phyloP scores from a whole-genome alignment of 164 flowering plant genomes.

The Nymphaea colorata region DNA sequence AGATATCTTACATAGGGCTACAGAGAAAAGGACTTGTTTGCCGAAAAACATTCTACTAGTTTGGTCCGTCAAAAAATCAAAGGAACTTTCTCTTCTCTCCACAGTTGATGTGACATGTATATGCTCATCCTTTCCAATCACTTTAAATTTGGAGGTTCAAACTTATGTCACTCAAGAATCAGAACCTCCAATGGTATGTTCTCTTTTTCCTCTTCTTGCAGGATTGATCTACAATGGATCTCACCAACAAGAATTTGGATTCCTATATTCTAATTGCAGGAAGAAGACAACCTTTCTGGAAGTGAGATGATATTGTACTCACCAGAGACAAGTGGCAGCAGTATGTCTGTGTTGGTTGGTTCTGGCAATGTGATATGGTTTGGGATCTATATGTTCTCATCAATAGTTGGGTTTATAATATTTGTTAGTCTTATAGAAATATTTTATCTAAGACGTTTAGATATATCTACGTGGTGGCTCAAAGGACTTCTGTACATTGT shows the following conservation, averaged over 20 bases:
- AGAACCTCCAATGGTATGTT: constrained; percentile 53
- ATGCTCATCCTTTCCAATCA: constrained; percentile 39
- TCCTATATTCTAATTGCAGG: constrained; percentile 32
- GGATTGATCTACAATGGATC: not conserved
- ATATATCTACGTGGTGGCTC: constrained; percentile 56
- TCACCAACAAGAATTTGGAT: not conserved
- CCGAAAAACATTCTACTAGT: constrained; percentile 50
- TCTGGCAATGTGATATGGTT: constrained; percentile 72
- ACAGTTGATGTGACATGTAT: constrained; percentile 39
- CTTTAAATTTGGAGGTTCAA: constrained; percentile 43
- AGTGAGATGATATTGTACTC: constrained; percentile 13
- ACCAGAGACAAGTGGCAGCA: constrained; percentile 20
- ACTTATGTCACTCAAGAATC: constrained; percentile 74
- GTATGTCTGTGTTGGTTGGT: constrained; percentile 74
- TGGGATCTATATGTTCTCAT: constrained; percentile 41
- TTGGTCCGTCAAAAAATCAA: constrained; percentile 76
- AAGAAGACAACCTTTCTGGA: constrained; percentile 38
- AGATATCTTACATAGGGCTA: constrained; percentile 58
- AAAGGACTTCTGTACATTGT: constrained; percentile 53
- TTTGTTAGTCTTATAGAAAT: constrained; percentile 28
- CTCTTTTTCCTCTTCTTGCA: too few species aligned
- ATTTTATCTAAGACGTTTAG: constrained; percentile 45
- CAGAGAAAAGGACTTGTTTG: constrained; percentile 42
- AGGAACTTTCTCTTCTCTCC: constrained; percentile 70
- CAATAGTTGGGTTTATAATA: constrained; percentile 50